phyloP scores from a whole-genome alignment of 495 filamentous ascomycete species.

The Tuber umbilicatum region DNA sequence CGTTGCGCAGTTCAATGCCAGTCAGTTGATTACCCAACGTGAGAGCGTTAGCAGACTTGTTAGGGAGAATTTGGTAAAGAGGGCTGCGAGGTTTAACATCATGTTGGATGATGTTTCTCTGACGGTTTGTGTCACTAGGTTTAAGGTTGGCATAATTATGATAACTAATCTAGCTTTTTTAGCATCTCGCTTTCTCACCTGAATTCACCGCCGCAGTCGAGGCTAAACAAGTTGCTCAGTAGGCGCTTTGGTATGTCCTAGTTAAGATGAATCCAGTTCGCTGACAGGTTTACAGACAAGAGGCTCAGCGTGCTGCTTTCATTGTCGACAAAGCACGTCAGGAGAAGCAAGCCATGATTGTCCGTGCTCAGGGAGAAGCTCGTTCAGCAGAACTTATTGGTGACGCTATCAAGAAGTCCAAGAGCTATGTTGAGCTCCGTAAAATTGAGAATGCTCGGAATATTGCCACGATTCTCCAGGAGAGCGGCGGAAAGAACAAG shows the following conservation, averaged over 20 bases:
- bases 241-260: background rate
- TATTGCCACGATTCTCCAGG: conserved; percentile 76
- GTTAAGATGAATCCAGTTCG: background rate
- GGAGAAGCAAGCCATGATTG: conserved; percentile 98
- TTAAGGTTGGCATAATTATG: background rate
- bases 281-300: conserved; percentile 51
- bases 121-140: conserved; percentile 57
- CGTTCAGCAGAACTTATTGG: conserved; percentile 96
- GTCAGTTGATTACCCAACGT: conserved; percentile 95
- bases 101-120: conserved; percentile 93
- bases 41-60: conserved; percentile 90
- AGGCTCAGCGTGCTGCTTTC: conserved; percentile 94
- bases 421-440: conserved; percentile 90
- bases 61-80: conserved; percentile 80
- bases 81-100: conserved; percentile 95
- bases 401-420: conserved; percentile 98
- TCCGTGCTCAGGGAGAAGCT: conserved; percentile 97
- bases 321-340: conserved; percentile 97
- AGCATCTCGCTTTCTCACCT: conserved; percentile 98
- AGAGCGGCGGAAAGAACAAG: conserved; percentile 84
- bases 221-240: conserved; percentile 95
- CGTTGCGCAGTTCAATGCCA: conserved; percentile 97
- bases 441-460: conserved; percentile 92
- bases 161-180: conserved; percentile 13
- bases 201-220: conserved; percentile 98